phyloP scores from a whole-genome alignment of 352 stramenopile species.

The Plasmopara halstedii region DNA sequence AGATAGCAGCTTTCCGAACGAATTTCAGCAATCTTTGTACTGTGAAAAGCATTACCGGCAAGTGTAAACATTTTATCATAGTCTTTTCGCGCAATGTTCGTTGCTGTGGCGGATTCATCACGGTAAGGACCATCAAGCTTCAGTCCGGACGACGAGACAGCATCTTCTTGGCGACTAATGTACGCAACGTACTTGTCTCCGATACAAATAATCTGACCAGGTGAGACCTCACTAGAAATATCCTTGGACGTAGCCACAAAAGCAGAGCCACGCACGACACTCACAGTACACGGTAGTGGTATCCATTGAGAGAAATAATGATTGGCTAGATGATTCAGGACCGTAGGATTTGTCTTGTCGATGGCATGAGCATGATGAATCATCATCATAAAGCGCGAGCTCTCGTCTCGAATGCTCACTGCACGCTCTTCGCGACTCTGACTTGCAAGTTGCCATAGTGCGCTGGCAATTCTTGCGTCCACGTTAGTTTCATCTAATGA shows the following conservation, averaged over 20 bases:
- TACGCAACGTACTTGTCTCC: slow-evolving; percentile 88
- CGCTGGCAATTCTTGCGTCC: slow-evolving; percentile 90
- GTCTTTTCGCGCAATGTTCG: slow-evolving; percentile 78
- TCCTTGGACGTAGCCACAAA: slow-evolving; percentile 84
- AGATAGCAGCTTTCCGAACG: slow-evolving; percentile 96
- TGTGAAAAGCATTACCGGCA: slow-evolving; percentile 83
- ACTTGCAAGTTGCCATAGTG: slow-evolving; percentile 87
- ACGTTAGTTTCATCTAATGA: slow-evolving; percentile 89
- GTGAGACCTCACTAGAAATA: slow-evolving; percentile 80
- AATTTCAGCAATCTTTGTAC: slow-evolving; percentile 86
- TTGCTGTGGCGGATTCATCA: slow-evolving; percentile 51
- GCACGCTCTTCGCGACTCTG: slow-evolving; percentile 65
- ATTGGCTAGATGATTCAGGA: slow-evolving; percentile 97
- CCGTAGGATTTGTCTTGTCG: slow-evolving; percentile 83
- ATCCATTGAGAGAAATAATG: slow-evolving; percentile 98
- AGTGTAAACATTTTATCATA: slow-evolving; percentile 89
- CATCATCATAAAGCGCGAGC: slow-evolving; percentile 87
- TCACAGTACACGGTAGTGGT: slow-evolving; percentile 80
- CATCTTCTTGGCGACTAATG: slow-evolving; percentile 58
- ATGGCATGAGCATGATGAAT: slow-evolving; percentile 87
- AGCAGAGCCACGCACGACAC: slow-evolving; percentile 78
- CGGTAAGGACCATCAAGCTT: slow-evolving; percentile 75
- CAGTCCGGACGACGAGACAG: slow-evolving; percentile 57
- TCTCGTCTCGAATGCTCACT: slow-evolving; percentile 76
- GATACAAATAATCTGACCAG: slow-evolving; percentile 91